phyloP scores from a whole-genome alignment of 1,139 yeast species.

The Kurtzmaniella quercitrusa region DNA sequence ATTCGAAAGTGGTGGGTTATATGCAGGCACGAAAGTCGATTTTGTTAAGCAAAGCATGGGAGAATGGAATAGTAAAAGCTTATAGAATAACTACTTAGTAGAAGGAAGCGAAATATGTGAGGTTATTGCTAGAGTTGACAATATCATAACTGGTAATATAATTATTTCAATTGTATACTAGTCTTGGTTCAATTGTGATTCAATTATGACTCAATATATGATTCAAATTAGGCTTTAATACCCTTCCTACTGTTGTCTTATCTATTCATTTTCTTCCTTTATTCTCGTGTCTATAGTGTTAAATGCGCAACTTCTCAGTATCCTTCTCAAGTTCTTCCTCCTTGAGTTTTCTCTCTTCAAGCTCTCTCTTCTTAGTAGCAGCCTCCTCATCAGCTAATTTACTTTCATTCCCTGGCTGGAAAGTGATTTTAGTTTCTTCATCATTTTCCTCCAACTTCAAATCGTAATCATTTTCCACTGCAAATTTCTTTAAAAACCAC shows the following conservation, averaged over 20 bases:
- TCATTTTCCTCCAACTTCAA: slow-evolving; percentile 37
- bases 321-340: slow-evolving; percentile 6
- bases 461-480: slow-evolving; percentile 56
- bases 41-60: background rate
- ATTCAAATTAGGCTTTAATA: too few relatives aligned
- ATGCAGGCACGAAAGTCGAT: background rate
- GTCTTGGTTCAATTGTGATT: too few relatives aligned
- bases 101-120: too few relatives aligned
- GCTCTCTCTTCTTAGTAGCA: slow-evolving; percentile 7
- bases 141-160: too few relatives aligned
- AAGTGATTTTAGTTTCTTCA: slow-evolving; percentile 44
- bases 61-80: too few relatives aligned
- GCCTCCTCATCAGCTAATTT: slow-evolving; percentile 43
- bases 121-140: too few relatives aligned
- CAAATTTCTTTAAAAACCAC: slow-evolving; percentile 68
- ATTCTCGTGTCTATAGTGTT: background rate
- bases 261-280: too few relatives aligned
- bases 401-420: slow-evolving; percentile 47
- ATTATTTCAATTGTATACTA: too few relatives aligned
- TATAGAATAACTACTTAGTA: too few relatives aligned
- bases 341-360: background rate
- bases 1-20: background rate
- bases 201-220: too few relatives aligned
- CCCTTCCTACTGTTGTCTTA: too few relatives aligned
- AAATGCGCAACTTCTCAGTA: slow-evolving; percentile 1